Evolutionary conservation across 305 asterid genomes (phyloP), one percentile per base, ranked within the genome.

Genomic region (Stenogyne calaminthoides): DNA sequence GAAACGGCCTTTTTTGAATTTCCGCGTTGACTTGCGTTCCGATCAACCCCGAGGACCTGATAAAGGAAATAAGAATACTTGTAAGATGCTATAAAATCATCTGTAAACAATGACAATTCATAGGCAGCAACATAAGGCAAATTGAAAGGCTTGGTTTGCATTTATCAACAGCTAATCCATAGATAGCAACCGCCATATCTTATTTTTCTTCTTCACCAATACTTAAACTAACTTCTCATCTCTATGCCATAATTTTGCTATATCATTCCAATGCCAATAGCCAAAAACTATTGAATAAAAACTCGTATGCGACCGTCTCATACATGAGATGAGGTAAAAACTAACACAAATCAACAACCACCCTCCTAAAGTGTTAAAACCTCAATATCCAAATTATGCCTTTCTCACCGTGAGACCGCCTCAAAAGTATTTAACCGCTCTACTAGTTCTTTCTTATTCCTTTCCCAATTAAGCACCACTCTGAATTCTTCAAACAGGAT

Each of bases 1-100:
- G 99, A 77, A 95, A 95, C n/a, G 72, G 99, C 97, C 60, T 95
- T 95, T 95, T 95, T 47, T 95, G 98, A 78, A 95, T 90, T 51
- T 95, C 97, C 0, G n/a, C 99, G 88, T 78, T 90, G 93, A 76
- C 86, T 89, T 8, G 97, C 96, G 9, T 71, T 86, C 70, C 76
- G 80, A 71, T 92, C 98, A 60, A 95, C 96, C 76, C 99, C 98
- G 49, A 95, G 96, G 3, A 89, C 97, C 99, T 95, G 86, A 14
- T n/a, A 67, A 20, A 15, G 9, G 16, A 19, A 54, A 54, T 37
- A 71, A 22, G 77, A 64, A 2, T 49, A 9, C 7, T 27, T 18
- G 40, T 77, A n/a, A 78, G 77, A 76, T 66, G 63, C 47, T n/a
- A 74, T 47, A n/a, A 6, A 57, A 27, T 10, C 22, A 63, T 40